phyloP scores from a whole-genome alignment of 306 rosid species.

The Vigna angularis region DNA sequence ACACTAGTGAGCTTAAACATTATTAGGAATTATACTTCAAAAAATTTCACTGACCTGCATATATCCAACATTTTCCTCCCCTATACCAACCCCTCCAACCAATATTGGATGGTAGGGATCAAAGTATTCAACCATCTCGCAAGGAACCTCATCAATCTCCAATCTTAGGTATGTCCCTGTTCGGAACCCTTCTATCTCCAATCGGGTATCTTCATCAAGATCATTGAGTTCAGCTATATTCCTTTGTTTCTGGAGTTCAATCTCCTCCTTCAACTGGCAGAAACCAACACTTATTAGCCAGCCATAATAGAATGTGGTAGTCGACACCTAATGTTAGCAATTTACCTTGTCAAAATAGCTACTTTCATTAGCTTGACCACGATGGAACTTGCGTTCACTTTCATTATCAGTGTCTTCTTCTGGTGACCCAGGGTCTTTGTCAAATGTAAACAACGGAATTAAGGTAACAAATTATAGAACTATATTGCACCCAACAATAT shows the following conservation, averaged over 20 bases:
- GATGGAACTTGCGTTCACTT: conserved; percentile 51
- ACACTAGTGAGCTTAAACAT: conserved; percentile 19
- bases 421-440: conserved; percentile 57
- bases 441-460: conserved; percentile 62
- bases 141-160: conserved; percentile 89
- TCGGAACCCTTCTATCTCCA: conserved; percentile 83
- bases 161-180: conserved; percentile 88
- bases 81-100: conserved; percentile 92
- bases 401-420: conserved; percentile 65
- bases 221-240: conserved; percentile 88
- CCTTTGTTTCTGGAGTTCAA: conserved; percentile 79
- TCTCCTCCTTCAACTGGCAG: conserved; percentile 83
- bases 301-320: conserved; percentile 21
- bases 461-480: conserved; percentile 60
- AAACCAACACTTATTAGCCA: conserved; percentile 33
- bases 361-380: conserved; percentile 63
- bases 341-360: conserved; percentile 83
- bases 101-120: conserved; percentile 88
- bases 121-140: conserved; percentile 86
- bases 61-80: conserved; percentile 88
- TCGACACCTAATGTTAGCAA: conserved; percentile 6
- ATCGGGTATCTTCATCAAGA: conserved; percentile 79
- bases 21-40: not conserved
- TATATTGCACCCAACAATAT: conserved; percentile 27
- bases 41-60: conserved; percentile 81